Base-by-base conservation (phyloP, 768 basidiomycete genomes). In the Podaxis carcinomalis region DNA sequence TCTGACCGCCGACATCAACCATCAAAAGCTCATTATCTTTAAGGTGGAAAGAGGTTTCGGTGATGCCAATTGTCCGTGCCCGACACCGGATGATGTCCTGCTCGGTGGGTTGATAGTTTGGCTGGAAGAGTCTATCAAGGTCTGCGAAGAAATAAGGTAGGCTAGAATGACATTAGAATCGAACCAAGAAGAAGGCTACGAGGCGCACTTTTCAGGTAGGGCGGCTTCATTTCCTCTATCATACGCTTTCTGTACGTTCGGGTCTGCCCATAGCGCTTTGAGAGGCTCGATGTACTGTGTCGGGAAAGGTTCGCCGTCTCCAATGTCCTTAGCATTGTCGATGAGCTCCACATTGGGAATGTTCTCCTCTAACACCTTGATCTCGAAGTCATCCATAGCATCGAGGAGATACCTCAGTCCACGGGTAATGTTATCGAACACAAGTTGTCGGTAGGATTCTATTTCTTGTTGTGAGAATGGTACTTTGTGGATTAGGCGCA, bases 1-100 rank as follows among this genome's bases (percentile, higher is more conserved):
- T 93, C 77, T 97, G 95, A 5, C 95, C 95, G 28, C 90, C 90
- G 37, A 91, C 95, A 68, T 97, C 95, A 59, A 97, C 90, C 89
- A 98, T 92, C 57, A 93, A 79, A 87, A 94, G 87, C 65, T 92
- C 88, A 60, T 92, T 88, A 46, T 88, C 89, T 65, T 82, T 79
- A 58, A 95, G 79, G 47, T 80, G 78, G 75, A 97, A 96, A 16
- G 85, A 83, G 0, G 93, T 96, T 73, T 93, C 92, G 6, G 89
- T 92, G 68, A 95, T 94, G 19, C 94, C 95, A 14, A 92, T 93
- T 23, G 95, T 95, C 60, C 93, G 87, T 40, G 90, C 91, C 56
- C 93, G 82, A 61, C 88, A 87, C 44, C 87, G 88, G 28, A 98
- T 84, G 65, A 96, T 95, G 70, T 96, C 95, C 68, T 92, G 92